phyloP scores from a whole-genome alignment of 1,139 yeast species.

The Taiozyma sp. region DNA sequence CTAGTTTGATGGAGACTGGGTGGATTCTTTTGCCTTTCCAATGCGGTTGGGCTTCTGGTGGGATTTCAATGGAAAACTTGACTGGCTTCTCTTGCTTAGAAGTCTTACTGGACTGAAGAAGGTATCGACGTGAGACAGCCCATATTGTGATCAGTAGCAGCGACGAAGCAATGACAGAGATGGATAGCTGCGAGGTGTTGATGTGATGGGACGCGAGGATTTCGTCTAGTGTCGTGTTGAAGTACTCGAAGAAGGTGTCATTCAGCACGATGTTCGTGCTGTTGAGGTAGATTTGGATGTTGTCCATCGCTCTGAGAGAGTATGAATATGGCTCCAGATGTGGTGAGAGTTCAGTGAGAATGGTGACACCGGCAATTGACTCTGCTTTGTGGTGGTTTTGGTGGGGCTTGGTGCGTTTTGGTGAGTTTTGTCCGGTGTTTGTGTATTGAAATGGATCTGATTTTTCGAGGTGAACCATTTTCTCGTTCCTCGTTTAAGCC shows the following conservation, averaged over 20 bases:
- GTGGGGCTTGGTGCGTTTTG: neutral
- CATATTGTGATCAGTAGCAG: slow-evolving; percentile 17
- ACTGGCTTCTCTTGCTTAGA: slow-evolving; percentile 30
- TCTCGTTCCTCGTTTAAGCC: neutral
- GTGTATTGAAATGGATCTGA: neutral
- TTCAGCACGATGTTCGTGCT: slow-evolving; percentile 17
- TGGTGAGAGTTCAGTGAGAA: neutral
- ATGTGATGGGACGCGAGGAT: slow-evolving; percentile 7
- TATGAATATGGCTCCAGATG: neutral
- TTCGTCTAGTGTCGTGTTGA: slow-evolving; percentile 15
- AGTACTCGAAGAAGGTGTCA: slow-evolving; percentile 18
- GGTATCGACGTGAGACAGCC: slow-evolving; percentile 23
- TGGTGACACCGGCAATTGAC: neutral
- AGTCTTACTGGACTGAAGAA: slow-evolving; percentile 11
- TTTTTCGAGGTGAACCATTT: neutral
- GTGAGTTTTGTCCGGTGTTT: neutral
- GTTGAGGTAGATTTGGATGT: slow-evolving; percentile 14
- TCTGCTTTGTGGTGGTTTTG: neutral
- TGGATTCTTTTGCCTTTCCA: slow-evolving; percentile 86
- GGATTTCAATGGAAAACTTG: slow-evolving; percentile 54
- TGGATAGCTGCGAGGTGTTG: slow-evolving; percentile 21
- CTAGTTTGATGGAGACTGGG: slow-evolving; percentile 36
- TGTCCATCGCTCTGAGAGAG: neutral
- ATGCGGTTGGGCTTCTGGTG: slow-evolving; percentile 82
- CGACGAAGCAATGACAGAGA: slow-evolving; percentile 24